Evolutionary conservation across 768 basidiomycete genomes (phyloP), one percentile per base, ranked within the genome.

Genomic region (Peribolospora kevripleyi): DNA sequence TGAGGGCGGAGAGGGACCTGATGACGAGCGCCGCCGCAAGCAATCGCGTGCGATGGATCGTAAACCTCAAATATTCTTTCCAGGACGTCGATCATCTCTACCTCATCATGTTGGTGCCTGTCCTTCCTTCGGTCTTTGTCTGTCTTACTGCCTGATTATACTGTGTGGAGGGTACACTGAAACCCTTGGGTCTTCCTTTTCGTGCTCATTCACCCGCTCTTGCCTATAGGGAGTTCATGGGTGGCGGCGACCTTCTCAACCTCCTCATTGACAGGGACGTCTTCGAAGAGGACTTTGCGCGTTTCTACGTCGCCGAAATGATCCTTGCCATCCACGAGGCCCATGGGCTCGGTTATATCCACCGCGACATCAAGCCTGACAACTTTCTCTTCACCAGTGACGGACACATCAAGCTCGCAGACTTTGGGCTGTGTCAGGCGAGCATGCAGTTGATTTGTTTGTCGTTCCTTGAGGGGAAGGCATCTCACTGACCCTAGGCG

Each of bases 51-150:
- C 81, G 88, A 64, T 93, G 91, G 88, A 93, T 93, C 60, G 87
- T 97, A 53, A 80, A 79, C 67, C 69, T 98, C 50, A 75, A 81
- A 66, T 95, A 93, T 69, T 88, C 81, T 67, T 90, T 90, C 69
- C 86, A 91, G 70, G 91, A 98, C 69, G 76, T 80, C 53, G 90
- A 97, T 68, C 75, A 90, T 68, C 77, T 95, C 42, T 97, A 95
- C 74, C 75, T 97, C 69, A 87, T 87, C 63, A 69, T 58, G 54
- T 55, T 54, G 59, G 50, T 54, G 51, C 62, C 58, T n/a, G 14
- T 38, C 37, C 8, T 8, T 36, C 45, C 25, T 25, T 25, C 25
- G 25, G 25, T 25, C 25, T 25, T 25, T 25, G 25, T 39, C 36
- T 25, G 49, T 39, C 37, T 50, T 50, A 6, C 38, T 50, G 48